phyloP scores from a whole-genome alignment of 176 grass and related monocot species.

The Aechmea fasciata region DNA sequence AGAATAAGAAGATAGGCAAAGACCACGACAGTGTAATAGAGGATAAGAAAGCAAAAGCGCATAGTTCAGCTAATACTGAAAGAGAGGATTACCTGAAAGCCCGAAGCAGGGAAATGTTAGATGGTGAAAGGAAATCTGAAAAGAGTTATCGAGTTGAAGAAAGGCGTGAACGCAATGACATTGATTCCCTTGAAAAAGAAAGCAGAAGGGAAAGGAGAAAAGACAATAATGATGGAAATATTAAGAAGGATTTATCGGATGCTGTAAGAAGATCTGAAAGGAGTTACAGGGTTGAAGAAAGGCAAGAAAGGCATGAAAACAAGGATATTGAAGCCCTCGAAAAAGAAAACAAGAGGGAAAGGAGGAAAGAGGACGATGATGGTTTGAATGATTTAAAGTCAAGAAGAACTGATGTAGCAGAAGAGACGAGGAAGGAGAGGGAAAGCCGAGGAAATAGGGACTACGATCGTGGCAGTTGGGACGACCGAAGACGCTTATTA shows the following conservation, averaged over 20 bases:
- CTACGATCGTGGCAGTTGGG: conserved; percentile 19
- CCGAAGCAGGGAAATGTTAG: conserved; percentile 20
- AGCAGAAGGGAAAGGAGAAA: conserved; percentile 13
- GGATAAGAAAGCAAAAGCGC: conserved; percentile 9
- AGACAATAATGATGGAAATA: background rate
- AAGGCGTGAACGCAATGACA: conserved; percentile 3
- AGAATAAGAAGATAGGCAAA: conserved; percentile 3
- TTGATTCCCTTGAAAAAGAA: conserved; percentile 8
- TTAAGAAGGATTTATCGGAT: conserved; percentile 3
- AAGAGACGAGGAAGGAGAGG: conserved; percentile 18
- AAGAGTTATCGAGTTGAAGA: background rate
- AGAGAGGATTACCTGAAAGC: conserved; percentile 15
- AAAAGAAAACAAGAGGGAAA: background rate
- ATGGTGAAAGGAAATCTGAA: conserved; percentile 12
- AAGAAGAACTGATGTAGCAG: conserved; percentile 13
- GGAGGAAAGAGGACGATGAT: conserved; percentile 5
- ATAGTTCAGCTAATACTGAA: conserved; percentile 7
- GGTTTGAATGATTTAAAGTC: background rate
- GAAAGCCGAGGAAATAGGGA: conserved; percentile 29
- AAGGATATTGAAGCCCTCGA: conserved; percentile 6
- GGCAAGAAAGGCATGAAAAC: background rate
- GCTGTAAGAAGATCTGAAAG: background rate
- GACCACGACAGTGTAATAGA: background rate
- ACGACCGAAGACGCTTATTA: conserved; percentile 15
- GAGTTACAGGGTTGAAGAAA: conserved; percentile 4